A percentile compares a stretch with the other conserved stretches of the same genome.
phyloP scores from a whole-genome alignment of 75 land plant genomes.

The Pinus tabuliformis region DNA sequence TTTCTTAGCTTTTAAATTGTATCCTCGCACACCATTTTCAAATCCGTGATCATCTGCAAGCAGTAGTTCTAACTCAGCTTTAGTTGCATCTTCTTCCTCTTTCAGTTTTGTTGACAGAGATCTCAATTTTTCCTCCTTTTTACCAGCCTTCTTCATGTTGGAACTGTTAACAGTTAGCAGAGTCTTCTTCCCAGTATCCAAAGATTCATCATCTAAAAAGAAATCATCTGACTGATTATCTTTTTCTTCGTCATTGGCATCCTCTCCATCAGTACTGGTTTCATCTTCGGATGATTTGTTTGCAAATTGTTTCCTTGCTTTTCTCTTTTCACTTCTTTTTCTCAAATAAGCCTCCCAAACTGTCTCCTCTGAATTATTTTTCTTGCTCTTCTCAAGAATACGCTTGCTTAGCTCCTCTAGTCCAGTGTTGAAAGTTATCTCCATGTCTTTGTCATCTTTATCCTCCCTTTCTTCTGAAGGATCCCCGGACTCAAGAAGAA shows the following conservation, averaged over 20 bases:
- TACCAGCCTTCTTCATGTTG: constrained; percentile 13
- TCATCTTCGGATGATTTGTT: constrained; percentile 58
- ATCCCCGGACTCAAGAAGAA: constrained; percentile 47
- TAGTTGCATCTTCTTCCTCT: constrained; percentile 64
- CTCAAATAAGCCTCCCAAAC: constrained; percentile 87
- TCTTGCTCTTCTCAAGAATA: constrained; percentile 67
- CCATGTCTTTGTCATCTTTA: constrained; percentile 75
- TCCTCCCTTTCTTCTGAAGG: constrained; percentile 32
- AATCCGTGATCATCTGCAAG: constrained; percentile 67
- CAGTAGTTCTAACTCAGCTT: constrained; percentile 82
- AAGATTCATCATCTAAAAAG: constrained; percentile 50
- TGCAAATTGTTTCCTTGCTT: constrained; percentile 38
- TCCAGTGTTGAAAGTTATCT: constrained; percentile 86
- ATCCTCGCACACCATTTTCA: constrained; percentile 48
- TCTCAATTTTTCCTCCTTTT: constrained; percentile 15
- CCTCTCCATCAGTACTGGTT: constrained; percentile 31
- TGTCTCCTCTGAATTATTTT: constrained; percentile 65
- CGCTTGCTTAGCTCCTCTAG: constrained; percentile 80
- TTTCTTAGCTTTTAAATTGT: constrained; percentile 65
- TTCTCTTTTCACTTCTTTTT: constrained; percentile 76
- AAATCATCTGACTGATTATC: constrained; percentile 52
- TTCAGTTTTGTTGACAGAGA: constrained; percentile 15
- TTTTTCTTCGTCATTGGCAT: background rate
- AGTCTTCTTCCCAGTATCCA: constrained; percentile 22
- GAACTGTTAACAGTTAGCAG: background rate